Conservation (phyloP, 2,329 filamentous ascomycete species). For the Epichloe sibirici region DNA sequence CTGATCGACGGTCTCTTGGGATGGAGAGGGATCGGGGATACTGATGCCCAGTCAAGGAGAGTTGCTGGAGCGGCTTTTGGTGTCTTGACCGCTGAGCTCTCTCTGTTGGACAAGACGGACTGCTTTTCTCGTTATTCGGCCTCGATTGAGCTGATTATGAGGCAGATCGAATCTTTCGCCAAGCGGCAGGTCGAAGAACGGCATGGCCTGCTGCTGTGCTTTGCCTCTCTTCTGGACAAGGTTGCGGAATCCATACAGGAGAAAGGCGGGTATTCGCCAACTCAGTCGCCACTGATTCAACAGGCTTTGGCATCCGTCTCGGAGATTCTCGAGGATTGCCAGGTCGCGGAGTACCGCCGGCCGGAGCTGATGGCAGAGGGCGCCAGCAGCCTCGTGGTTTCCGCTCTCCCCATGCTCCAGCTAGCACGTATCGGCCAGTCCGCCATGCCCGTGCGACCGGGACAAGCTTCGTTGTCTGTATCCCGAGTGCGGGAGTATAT, state of each 20-base stretch:
- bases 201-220: slow-evolving; percentile 52
- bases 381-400: slow-evolving; percentile 43
- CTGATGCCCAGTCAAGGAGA: slow-evolving; percentile 61
- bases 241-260: slow-evolving; percentile 23
- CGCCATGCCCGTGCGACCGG: slow-evolving; percentile 9
- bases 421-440: slow-evolving; percentile 15
- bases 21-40: slow-evolving; percentile 81
- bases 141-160: slow-evolving; percentile 29
- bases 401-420: slow-evolving; percentile 36
- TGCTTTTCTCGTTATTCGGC: slow-evolving; percentile 17
- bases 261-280: slow-evolving; percentile 5
- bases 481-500: slow-evolving; percentile 11
- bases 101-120: slow-evolving; percentile 11
- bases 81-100: slow-evolving; percentile 33
- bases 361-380: slow-evolving; percentile 55
- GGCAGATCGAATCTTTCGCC: slow-evolving; percentile 31
- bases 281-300: slow-evolving; percentile 13
- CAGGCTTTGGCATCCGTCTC: slow-evolving; percentile 18
- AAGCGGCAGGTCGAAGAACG: slow-evolving; percentile 53
- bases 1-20: slow-evolving; percentile 59
- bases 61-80: slow-evolving; percentile 61
- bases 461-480: slow-evolving; percentile 14
- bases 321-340: slow-evolving; percentile 28
- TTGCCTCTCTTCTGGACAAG: slow-evolving; percentile 45
- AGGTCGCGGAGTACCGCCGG: slow-evolving; percentile 36